phyloP scores from a whole-genome alignment of 148 eudicot species.

The Silene latifolia region DNA sequence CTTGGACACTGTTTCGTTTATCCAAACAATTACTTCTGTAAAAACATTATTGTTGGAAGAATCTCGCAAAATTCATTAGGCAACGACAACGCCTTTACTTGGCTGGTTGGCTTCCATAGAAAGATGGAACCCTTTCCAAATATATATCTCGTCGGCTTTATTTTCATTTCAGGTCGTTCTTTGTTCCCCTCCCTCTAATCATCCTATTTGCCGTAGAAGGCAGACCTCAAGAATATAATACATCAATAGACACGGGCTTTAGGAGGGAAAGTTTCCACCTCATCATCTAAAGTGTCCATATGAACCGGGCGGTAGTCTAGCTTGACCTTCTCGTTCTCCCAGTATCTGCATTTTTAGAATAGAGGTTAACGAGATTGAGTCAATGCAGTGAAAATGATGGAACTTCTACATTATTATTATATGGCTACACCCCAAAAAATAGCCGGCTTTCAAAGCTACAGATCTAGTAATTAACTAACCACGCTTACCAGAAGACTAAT shows the following conservation, averaged over 20 bases:
- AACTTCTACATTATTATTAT: not conserved
- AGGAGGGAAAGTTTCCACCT: slow-evolving; percentile 83
- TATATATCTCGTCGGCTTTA: slow-evolving; percentile 7
- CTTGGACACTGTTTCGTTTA: slow-evolving; percentile 8
- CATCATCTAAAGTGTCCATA: slow-evolving; percentile 84
- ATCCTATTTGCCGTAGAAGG: not conserved
- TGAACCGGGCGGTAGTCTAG: slow-evolving; percentile 87
- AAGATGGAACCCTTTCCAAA: slow-evolving; percentile 7
- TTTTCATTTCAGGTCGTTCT: not conserved
- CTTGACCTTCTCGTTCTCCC: slow-evolving; percentile 85
- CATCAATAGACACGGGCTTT: slow-evolving; percentile 81
- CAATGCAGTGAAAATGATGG: not conserved
- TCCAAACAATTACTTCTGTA: slow-evolving; percentile 4
- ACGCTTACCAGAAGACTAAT: too few species aligned
- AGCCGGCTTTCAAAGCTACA: too few species aligned
- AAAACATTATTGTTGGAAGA: slow-evolving; percentile 23
- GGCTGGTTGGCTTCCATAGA: slow-evolving; percentile 8
- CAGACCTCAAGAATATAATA: not conserved
- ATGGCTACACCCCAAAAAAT: too few species aligned
- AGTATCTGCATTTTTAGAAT: slow-evolving; percentile 43
- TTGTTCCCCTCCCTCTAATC: not conserved
- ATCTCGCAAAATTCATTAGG: slow-evolving; percentile 7
- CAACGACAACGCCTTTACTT: slow-evolving; percentile 14
- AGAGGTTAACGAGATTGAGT: not conserved
- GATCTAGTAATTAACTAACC: too few species aligned